phyloP scores from a whole-genome alignment of 768 basidiomycete genomes.

The Xerocomus spinulosus region DNA sequence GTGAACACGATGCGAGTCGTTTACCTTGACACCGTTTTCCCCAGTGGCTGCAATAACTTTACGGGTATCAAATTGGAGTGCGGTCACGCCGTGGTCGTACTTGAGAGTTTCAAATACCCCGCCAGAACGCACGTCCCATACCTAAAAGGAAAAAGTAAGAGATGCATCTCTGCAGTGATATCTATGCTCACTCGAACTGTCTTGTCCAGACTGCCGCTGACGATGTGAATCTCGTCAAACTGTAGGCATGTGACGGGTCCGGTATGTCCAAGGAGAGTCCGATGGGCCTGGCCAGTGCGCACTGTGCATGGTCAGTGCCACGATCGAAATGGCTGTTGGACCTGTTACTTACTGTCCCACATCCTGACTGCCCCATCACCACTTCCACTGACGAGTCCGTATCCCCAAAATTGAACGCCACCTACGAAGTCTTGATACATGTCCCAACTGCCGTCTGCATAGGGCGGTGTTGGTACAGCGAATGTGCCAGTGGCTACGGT shows the following conservation, averaged over 20 bases:
- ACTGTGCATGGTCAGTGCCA: constrained; percentile 43
- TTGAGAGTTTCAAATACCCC: constrained; percentile 82
- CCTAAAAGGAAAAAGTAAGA: constrained; percentile 41
- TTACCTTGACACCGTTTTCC: constrained; percentile 88
- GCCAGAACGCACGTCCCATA: constrained; percentile 95
- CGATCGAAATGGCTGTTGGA: background rate
- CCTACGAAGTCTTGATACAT: constrained; percentile 98
- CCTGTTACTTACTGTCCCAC: constrained; percentile 87
- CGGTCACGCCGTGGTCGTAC: constrained; percentile 88
- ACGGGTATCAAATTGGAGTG: constrained; percentile 89
- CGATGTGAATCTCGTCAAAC: constrained; percentile 93
- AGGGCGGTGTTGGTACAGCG: constrained; percentile 80
- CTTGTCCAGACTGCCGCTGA: constrained; percentile 91
- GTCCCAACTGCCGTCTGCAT: constrained; percentile 87
- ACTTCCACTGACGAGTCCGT: constrained; percentile 93
- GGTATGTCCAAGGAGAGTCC: constrained; percentile 89
- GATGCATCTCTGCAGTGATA: background rate
- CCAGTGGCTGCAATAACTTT: constrained; percentile 91
- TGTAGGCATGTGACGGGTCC: constrained; percentile 91
- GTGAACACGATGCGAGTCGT: constrained; percentile 6
- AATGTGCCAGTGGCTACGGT: constrained; percentile 61
- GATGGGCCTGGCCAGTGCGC: constrained; percentile 96
- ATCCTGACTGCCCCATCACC: constrained; percentile 96
- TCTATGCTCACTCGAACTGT: constrained; percentile 66
- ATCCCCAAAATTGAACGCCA: constrained; percentile 97